Conservation (phyloP, 495 filamentous ascomycete species). For the Annulohypoxylon bovei region DNA sequence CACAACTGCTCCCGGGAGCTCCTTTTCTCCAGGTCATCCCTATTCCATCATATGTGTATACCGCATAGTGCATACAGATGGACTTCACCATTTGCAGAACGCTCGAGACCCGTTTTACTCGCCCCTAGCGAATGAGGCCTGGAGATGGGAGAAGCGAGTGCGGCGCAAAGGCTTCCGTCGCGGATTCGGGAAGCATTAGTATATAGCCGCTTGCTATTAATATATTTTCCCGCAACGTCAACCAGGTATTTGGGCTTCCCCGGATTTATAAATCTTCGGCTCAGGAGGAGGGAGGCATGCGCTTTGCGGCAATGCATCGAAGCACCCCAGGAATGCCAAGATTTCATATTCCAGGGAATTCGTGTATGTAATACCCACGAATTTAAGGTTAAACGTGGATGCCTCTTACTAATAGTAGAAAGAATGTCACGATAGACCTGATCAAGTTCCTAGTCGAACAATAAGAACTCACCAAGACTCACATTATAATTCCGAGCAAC, state of each 20-base stretch:
- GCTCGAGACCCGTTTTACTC: conserved; percentile 2
- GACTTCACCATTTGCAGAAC: not conserved
- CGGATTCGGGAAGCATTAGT: conserved; percentile 2
- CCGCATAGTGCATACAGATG: conserved; percentile 12
- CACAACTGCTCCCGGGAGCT: not conserved
- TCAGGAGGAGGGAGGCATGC: not conserved
- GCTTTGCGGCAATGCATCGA: not conserved
- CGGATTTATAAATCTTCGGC: conserved; percentile 38
- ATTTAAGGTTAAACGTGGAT: not conserved
- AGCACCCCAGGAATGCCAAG: conserved; percentile 14
- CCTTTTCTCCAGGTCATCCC: conserved; percentile 14
- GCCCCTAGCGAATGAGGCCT: conserved; percentile 12
- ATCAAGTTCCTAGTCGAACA: not conserved
- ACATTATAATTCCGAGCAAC: too few relatives aligned
- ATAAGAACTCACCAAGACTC: too few relatives aligned
- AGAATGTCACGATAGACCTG: not conserved
- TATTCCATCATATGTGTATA: conserved; percentile 7
- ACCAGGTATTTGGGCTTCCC: not conserved
- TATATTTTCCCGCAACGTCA: conserved; percentile 5
- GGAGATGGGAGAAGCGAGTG: conserved; percentile 5
- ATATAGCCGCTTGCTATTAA: conserved; percentile 18
- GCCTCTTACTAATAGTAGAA: too few relatives aligned
- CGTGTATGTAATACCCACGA: not conserved
- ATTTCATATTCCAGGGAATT: not conserved
- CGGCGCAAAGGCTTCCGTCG: conserved; percentile 29